These are phyloP conservation scores for Tylopilus sp. DNA, from an alignment of 768 basidiomycete species.

Conservation along the genomic window DNA sequence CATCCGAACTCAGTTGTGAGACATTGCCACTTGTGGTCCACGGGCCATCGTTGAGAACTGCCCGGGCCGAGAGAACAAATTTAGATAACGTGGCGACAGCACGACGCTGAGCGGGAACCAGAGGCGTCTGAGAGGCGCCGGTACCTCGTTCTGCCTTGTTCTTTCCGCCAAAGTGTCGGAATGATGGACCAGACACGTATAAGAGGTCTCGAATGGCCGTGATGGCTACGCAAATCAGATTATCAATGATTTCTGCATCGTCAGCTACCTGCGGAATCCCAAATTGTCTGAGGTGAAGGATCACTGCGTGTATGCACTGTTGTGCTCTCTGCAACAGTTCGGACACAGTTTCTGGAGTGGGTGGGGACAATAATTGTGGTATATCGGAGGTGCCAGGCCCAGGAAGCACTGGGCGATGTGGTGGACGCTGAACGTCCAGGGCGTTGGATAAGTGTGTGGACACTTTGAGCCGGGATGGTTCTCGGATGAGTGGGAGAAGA, in stretches of 20 bases:
- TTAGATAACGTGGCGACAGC: constrained; percentile 86
- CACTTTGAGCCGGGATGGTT: constrained; percentile 7
- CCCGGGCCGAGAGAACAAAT: constrained; percentile 81
- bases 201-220: constrained; percentile 67
- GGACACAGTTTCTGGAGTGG: constrained; percentile 53
- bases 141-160: constrained; percentile 24
- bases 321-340: constrained; percentile 58
- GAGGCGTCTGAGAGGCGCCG: constrained; percentile 46
- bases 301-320: constrained; percentile 56
- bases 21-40: constrained; percentile 23
- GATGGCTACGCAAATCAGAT: constrained; percentile 56
- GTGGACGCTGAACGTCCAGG: constrained; percentile 3
- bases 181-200: constrained; percentile 56
- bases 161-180: constrained; percentile 52
- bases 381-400: constrained; percentile 20
- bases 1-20: constrained; percentile 62
- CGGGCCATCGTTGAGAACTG: constrained; percentile 51
- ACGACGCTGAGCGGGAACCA: constrained; percentile 77
- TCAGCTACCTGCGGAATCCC: constrained; percentile 44
- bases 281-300: constrained; percentile 53
- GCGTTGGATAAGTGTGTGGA: constrained; percentile 1
- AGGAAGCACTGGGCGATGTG: neutral
- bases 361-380: constrained; percentile 49
- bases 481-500: neutral
- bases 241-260: constrained; percentile 57